Conservation (phyloP, 2,329 filamentous ascomycete genomes). For the Botrytis byssoidea region DNA sequence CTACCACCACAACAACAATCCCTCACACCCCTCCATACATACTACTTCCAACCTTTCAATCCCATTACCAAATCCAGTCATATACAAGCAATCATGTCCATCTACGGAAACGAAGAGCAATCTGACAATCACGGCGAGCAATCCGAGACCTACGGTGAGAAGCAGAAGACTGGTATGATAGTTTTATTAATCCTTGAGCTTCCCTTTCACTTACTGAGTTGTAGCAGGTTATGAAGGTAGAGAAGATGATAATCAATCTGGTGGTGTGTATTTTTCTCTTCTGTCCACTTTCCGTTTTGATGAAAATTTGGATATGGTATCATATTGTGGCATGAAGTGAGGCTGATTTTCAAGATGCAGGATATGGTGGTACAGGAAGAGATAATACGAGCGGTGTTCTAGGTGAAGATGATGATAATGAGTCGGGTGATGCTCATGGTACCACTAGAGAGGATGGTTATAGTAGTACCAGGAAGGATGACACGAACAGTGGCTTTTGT, state of each 20-base stretch:
- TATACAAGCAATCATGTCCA: constrained; percentile 3
- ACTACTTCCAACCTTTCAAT: neutral
- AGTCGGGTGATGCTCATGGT: neutral
- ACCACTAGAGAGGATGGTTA: neutral
- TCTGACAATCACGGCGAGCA: neutral
- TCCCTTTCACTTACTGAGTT: neutral
- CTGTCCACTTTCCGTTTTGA: neutral
- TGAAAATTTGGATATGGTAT: neutral
- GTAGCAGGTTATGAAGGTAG: neutral
- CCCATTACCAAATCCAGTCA: too few species aligned
- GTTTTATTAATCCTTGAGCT: neutral
- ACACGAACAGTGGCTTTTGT: neutral
- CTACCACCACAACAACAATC: neutral
- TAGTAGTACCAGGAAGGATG: neutral
- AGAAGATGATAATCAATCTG: neutral
- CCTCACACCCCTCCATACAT: neutral
- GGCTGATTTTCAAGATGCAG: neutral
- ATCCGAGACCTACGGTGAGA: neutral
- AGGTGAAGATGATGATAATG: neutral
- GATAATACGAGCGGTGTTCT: neutral
- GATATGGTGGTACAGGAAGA: neutral
- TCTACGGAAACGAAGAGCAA: constrained; percentile 11
- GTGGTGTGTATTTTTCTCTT: neutral
- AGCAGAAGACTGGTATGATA: constrained; percentile 5
- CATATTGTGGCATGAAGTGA: neutral